Evolutionary conservation across 805 yeast species (phyloP).

Genomic region (Metschnikowia shivogae): DNA sequence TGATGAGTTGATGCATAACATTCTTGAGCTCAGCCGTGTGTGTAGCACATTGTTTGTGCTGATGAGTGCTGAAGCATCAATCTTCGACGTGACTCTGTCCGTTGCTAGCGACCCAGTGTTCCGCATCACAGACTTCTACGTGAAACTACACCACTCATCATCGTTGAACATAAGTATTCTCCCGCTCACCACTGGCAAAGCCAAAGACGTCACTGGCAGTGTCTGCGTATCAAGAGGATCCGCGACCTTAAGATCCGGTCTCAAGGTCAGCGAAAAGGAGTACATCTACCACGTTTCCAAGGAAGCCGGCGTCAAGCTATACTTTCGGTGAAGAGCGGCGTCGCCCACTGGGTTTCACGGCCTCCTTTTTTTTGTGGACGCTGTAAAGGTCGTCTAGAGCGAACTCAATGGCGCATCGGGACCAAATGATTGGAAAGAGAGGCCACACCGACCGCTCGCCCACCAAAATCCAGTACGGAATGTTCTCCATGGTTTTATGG

Average conservation of each 20-base stretch:
- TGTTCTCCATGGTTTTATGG: conserved; percentile 62
- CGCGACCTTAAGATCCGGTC: conserved; percentile 19
- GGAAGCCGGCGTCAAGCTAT: conserved; percentile 47
- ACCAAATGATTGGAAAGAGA: conserved; percentile 73
- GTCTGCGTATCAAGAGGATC: conserved; percentile 59
- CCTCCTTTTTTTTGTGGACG: conserved; percentile 30
- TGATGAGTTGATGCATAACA: conserved; percentile 31
- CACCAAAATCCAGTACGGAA: conserved; percentile 82
- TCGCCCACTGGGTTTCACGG: not conserved
- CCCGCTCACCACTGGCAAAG: conserved; percentile 76
- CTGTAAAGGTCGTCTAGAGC: conserved; percentile 73
- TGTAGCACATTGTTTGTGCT: conserved; percentile 36
- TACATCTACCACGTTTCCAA: conserved; percentile 56
- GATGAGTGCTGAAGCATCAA: conserved; percentile 32
- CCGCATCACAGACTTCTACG: conserved; percentile 45
- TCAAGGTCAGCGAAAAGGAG: conserved; percentile 51
- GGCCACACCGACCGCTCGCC: conserved; percentile 97
- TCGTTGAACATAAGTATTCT: conserved; percentile 51
- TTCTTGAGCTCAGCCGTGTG: conserved; percentile 26
- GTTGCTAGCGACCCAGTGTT: conserved; percentile 30
- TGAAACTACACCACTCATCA: conserved; percentile 48
- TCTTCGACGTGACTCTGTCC: conserved; percentile 26
- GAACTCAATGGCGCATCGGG: conserved; percentile 86
- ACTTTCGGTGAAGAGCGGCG: conserved; percentile 31
- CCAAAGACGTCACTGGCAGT: conserved; percentile 77